Base-by-base conservation (phyloP, 306 rosid genomes). In the Vicia villosa region DNA sequence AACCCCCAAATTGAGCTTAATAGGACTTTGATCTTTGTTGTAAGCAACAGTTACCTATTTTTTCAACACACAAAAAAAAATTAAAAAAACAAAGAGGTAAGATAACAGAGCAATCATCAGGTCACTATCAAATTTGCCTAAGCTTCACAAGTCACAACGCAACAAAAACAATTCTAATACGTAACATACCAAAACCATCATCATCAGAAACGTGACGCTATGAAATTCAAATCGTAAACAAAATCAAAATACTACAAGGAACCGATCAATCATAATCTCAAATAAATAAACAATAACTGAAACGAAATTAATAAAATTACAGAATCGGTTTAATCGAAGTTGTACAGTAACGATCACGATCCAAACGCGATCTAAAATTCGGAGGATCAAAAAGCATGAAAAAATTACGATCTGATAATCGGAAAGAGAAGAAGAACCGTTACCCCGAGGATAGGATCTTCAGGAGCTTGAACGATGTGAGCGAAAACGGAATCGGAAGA, bases 371-470 rank as follows among this genome's bases (percentile, higher is more conserved):
- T 49, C 14, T 14, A 15, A 12, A 52, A 20, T 16, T 22, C 3
- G n/a, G 19, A 38, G 17, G 13, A 11, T 2, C 3, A 10, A 37
- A 49, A 5, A 41, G 41, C 22, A 3, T 32, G 61, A 45, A 56
- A 13, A 16, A 45, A 60, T 15, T 12, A 37, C n/a, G n/a, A n/a
- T n/a, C n/a, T n/a, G n/a, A n/a, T n/a, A n/a, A n/a, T n/a, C n/a
- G n/a, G n/a, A n/a, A n/a, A n/a, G 9, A 54, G 7, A 21, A 7
- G n/a, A 10, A 7, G 4, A 10, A 22, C 4, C 15, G 12, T 16
- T 87, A 95, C 97, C 76, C 99, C 97, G 57, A 95, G 97, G 57
- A 95, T 95, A 60, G 97, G 91, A 91, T 95, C 99, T 85, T 95
- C 99, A 5, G 99, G 96, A 69, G 88, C 99, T 12, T 82, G 99